Percentiles rank a stretch among this genome's conserved stretches.
Conservation (phyloP, 2,329 filamentous ascomycete genomes). For the Botryotinia calthae region DNA sequence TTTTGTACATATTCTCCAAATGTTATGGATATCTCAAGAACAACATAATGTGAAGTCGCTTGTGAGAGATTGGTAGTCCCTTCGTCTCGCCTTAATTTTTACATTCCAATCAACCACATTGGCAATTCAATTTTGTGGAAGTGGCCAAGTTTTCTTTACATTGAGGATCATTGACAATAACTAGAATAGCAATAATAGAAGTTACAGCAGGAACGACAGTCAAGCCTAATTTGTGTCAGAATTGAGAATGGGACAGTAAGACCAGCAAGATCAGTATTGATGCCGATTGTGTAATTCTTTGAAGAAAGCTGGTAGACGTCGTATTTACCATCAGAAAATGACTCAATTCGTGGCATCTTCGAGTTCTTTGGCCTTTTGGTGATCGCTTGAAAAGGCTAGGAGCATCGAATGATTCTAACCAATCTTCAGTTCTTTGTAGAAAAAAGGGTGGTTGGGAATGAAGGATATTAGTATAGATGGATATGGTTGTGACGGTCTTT, state of each 20-base stretch:
- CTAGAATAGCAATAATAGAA: background rate
- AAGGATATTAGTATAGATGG: too few species aligned
- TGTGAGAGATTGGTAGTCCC: background rate
- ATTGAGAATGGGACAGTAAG: background rate
- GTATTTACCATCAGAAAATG: background rate
- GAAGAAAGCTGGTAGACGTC: background rate
- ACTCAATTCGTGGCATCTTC: background rate
- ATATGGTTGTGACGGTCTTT: background rate
- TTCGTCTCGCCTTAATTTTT: background rate
- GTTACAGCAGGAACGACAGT: background rate
- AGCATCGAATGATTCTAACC: fast-evolving
- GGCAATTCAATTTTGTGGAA: background rate
- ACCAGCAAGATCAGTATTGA: background rate
- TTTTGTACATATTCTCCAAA: background rate
- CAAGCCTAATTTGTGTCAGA: background rate
- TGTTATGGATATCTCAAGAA: background rate
- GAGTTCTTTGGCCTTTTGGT: background rate
- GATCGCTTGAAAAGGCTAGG: background rate
- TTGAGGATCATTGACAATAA: background rate
- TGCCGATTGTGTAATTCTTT: background rate
- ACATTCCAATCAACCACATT: background rate
- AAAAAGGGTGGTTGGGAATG: background rate
- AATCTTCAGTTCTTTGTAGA: background rate
- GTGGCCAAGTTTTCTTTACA: background rate
- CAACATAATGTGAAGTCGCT: background rate